Evolutionary conservation across 2,329 filamentous ascomycete species (phyloP).

Genomic region (Aspergillus latus): DNA sequence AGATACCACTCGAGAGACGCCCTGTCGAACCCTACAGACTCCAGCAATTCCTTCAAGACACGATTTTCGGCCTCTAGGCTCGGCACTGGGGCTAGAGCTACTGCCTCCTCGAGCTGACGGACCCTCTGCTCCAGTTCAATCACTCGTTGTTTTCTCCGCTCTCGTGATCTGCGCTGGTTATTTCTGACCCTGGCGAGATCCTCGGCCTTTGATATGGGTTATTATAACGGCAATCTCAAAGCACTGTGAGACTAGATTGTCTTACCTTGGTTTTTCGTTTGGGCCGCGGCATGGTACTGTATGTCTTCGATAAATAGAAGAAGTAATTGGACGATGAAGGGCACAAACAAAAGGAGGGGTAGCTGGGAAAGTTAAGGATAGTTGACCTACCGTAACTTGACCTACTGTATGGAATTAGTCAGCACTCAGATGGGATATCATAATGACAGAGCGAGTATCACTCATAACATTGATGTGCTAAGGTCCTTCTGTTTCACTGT

Average conservation of each 20-base stretch:
- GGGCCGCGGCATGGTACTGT: not conserved
- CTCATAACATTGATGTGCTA: too few species aligned
- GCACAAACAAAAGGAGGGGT: too few species aligned
- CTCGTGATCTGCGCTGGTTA: constrained; percentile 10
- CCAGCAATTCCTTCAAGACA: not conserved
- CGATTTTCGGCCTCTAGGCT: not conserved
- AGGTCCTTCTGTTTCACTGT: too few species aligned
- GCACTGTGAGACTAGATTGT: not conserved
- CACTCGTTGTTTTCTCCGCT: constrained; percentile 3
- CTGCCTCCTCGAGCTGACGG: not conserved
- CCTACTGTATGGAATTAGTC: too few species aligned
- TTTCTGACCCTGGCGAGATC: constrained; percentile 3
- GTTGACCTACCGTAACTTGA: too few species aligned
- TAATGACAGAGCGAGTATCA: too few species aligned
- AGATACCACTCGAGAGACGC: not conserved
- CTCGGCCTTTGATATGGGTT: constrained; percentile 1
- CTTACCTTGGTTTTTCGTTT: constrained; percentile 10
- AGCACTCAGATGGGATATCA: too few species aligned
- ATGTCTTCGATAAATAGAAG: too few species aligned
- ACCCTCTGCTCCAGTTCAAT: constrained; percentile 1
- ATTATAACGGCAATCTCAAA: not conserved
- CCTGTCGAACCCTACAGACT: constrained; percentile 4
- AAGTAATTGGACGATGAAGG: too few species aligned
- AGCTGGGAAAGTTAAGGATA: too few species aligned
- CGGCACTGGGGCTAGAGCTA: not conserved